Evolutionary conservation across 2,329 filamentous ascomycete genomes (phyloP), one percentile per base, ranked within the genome.

Genomic region (Trichoderma brevicompactum): DNA sequence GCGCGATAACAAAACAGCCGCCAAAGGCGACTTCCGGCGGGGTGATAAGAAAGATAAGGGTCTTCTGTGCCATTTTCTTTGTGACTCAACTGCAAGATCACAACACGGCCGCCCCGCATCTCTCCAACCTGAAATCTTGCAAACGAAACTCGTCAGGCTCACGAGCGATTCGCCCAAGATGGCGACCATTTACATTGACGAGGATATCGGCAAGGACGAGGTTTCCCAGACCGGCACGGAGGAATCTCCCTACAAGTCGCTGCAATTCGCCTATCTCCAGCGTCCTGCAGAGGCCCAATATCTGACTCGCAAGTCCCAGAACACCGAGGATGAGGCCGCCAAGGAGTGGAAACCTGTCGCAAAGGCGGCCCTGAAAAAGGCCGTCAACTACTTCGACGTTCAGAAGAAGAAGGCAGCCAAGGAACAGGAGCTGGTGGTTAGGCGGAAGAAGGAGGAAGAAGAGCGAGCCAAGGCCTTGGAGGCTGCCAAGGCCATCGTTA

Each of bases 211-310:
- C 72, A 82, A 85, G 71, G 93, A 95, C 79, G 88, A 91, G 73
- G 78, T 86, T 71, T 77, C 84, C 67, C 85, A 87, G 69, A 81
- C 85, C 70, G 92, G 92, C 72, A 85, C 89, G 68, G 86, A 94
- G 76, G 79, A 83, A 66, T 85, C 88, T 69, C 92, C 93, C 59
- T 97, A 89, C 86, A 94, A 96, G 82, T 87, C 90, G 32, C 85
- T 96, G 52, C 83, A 89, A 69, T 88, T 89, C 75, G 93, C 92
- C 67, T 91, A 92, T 79, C 83, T 92, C 73, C 73, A 73, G 56
- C 72, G 70, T 62, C 72, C 70, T 61, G 70, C 73, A 55, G 71
- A 75, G 61, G 66, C 68, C 55, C 71, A 75, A 61, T 75, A 75
- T 60, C 74, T 71, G 49, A 66, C 66, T 28, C 70, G 70, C 66